Conservation (phyloP, 2,329 filamentous ascomycete species). For the Calycina herbarum region DNA sequence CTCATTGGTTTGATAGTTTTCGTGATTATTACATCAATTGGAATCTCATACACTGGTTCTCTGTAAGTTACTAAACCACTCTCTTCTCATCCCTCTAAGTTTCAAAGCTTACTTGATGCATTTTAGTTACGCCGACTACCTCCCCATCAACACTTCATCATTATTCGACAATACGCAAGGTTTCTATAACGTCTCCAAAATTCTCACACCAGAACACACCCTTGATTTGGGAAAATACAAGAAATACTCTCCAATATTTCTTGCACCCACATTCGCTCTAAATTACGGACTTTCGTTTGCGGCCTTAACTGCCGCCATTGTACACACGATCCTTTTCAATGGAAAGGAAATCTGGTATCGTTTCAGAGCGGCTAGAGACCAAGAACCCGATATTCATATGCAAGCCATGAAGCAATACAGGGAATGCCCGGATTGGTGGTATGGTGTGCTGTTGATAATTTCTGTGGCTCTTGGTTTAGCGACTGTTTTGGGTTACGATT, state of each 20-base stretch:
- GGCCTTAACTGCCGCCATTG: slow-evolving; percentile 65
- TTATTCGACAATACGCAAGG: slow-evolving; percentile 72
- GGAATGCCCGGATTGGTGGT: slow-evolving; percentile 60
- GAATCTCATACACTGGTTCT: slow-evolving; percentile 63
- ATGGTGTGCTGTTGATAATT: slow-evolving; percentile 47
- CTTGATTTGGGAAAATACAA: slow-evolving; percentile 65
- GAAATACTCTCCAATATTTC: slow-evolving; percentile 69
- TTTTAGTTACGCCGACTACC: slow-evolving; percentile 56
- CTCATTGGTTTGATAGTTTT: slow-evolving; percentile 66
- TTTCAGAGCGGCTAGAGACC: slow-evolving; percentile 23
- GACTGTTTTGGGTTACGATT: slow-evolving; percentile 51
- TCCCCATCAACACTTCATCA: slow-evolving; percentile 68
- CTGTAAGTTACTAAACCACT: slow-evolving; percentile 38
- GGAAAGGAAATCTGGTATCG: slow-evolving; percentile 61
- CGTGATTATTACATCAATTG: slow-evolving; percentile 58
- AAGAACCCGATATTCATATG: slow-evolving; percentile 53
- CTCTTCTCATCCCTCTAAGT: neutral
- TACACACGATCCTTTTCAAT: slow-evolving; percentile 67
- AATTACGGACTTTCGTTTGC: slow-evolving; percentile 73
- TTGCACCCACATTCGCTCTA: slow-evolving; percentile 71
- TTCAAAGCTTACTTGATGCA: neutral
- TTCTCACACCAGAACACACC: slow-evolving; percentile 62
- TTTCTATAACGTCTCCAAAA: slow-evolving; percentile 62
- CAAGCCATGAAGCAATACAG: slow-evolving; percentile 57
- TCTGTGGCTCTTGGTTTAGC: slow-evolving; percentile 46